Percentiles rank a stretch among this genome's conserved stretches.
Evolutionary conservation across 129 eudicot species (phyloP).

Genomic region (Lonicera japonica): DNA sequence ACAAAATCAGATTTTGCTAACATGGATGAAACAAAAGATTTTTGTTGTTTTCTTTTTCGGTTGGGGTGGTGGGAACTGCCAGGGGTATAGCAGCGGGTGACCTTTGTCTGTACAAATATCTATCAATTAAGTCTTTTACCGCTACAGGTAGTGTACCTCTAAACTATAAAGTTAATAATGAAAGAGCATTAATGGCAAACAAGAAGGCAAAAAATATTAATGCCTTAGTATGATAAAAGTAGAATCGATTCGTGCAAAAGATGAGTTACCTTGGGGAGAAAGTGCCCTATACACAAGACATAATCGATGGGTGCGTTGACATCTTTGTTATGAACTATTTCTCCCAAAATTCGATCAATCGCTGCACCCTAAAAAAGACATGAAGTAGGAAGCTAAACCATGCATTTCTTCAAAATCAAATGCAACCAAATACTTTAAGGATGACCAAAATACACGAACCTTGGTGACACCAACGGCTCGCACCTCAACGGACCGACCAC

Average conservation of each 20-base stretch:
- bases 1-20: too few species aligned
- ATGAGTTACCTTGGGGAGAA: constrained; percentile 61
- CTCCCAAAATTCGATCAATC: constrained; percentile 72
- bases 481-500: constrained; percentile 87
- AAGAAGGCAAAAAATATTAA: too few species aligned
- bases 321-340: constrained; percentile 58
- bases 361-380: constrained; percentile 55
- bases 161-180: too few species aligned
- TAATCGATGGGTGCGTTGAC: constrained; percentile 72
- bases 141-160: too few species aligned
- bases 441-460: constrained; percentile 30
- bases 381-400: constrained; percentile 2
- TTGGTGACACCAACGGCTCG: constrained; percentile 86
- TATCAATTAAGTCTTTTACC: too few species aligned
- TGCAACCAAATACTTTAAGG: background rate
- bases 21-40: too few species aligned
- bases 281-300: constrained; percentile 78
- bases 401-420: background rate
- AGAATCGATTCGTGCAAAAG: background rate
- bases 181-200: too few species aligned
- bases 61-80: too few species aligned
- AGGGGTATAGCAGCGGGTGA: too few species aligned
- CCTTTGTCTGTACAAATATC: too few species aligned
- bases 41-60: too few species aligned
- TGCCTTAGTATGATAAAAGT: background rate